phyloP scores from a whole-genome alignment of 768 basidiomycete species.

The Suillus alpinus region DNA sequence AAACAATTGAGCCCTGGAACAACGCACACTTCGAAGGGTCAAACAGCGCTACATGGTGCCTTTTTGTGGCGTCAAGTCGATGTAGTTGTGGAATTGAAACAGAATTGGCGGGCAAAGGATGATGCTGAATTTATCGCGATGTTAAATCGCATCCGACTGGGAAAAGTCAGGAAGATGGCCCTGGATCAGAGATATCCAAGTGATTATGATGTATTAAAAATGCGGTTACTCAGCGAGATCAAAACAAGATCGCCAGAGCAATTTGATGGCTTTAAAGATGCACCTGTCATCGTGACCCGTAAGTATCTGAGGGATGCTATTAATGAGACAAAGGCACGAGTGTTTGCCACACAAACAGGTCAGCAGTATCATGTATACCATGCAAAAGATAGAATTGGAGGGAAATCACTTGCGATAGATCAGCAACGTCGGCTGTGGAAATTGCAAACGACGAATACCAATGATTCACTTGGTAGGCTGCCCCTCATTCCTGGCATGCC shows the following conservation, averaged over 20 bases:
- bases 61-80: background rate
- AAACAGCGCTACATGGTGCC: background rate
- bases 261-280: background rate
- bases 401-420: background rate
- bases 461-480: background rate
- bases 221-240: background rate
- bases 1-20: background rate
- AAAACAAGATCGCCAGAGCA: rapidly evolving
- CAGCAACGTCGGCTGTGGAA: background rate
- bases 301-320: background rate
- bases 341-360: rapidly evolving
- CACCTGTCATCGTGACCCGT: rapidly evolving
- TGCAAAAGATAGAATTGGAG: background rate
- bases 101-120: background rate
- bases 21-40: background rate
- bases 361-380: background rate
- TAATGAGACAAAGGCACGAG: background rate
- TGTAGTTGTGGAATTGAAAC: background rate
- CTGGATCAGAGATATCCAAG: background rate
- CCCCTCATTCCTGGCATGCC: background rate
- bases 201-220: background rate
- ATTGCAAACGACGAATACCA: background rate
- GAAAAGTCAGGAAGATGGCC: no score
- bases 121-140: background rate
- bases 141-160: background rate